A percentile compares a stretch with the other conserved stretches of the same genome.
These are phyloP conservation scores for Bipolaris cookei DNA, from an alignment of 2,329 filamentous ascomycete species.

Conservation along the genomic window DNA sequence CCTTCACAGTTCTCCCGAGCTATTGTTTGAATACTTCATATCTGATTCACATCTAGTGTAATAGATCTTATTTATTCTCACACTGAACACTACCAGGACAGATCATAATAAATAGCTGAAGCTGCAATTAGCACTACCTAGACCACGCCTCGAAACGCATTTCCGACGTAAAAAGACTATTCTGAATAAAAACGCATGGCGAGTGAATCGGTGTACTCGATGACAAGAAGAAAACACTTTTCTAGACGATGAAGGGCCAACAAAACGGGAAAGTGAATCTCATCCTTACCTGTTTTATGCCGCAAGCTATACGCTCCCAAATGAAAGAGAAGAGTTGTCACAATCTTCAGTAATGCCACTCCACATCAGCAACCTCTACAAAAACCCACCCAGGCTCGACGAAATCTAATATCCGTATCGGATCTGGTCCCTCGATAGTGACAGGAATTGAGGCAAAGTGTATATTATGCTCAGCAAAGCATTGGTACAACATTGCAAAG, in stretches of 20 bases:
- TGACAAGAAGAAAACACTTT: background rate
- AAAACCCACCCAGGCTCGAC: constrained; percentile 14
- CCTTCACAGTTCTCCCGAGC: too few species aligned
- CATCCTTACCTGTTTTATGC: background rate
- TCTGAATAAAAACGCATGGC: background rate
- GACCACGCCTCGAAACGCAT: background rate
- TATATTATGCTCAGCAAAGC: constrained; percentile 5
- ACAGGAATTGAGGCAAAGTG: constrained; percentile 10
- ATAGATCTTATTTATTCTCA: too few species aligned
- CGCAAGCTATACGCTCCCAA: background rate
- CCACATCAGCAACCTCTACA: constrained; percentile 4
- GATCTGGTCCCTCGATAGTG: constrained; percentile 5
- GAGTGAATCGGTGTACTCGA: background rate
- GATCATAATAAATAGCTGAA: too few species aligned
- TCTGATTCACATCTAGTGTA: too few species aligned
- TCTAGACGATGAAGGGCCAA: background rate
- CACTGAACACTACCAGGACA: too few species aligned
- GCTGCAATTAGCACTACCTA: background rate
- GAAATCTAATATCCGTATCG: constrained; percentile 7
- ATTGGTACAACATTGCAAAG: constrained; percentile 6
- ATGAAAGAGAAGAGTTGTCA: background rate
- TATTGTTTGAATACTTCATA: too few species aligned
- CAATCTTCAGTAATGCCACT: background rate
- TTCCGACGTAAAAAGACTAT: background rate
- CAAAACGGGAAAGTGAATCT: background rate